These are phyloP conservation scores for Exophiala sp. DNA, from an alignment of 2,329 filamentous ascomycete species.

Conservation along the genomic window DNA sequence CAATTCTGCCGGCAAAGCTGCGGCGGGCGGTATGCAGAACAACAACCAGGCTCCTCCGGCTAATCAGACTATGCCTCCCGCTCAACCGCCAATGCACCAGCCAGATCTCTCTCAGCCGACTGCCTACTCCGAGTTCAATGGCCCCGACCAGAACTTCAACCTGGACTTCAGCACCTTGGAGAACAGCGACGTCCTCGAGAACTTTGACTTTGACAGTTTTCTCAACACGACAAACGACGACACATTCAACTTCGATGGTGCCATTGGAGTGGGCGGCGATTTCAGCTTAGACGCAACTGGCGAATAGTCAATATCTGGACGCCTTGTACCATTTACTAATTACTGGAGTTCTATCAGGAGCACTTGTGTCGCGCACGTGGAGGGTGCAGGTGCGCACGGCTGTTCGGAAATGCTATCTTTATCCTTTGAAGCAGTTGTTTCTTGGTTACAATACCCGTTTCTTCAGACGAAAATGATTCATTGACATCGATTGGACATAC, in stretches of 20 bases:
- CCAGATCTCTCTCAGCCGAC: constrained; percentile 25
- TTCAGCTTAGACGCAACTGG: constrained; percentile 25
- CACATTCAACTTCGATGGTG: constrained; percentile 40
- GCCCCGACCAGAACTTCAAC: constrained; percentile 25
- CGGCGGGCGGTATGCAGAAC: constrained; percentile 30
- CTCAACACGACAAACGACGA: constrained; percentile 51
- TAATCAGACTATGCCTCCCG: constrained; percentile 29
- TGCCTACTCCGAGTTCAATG: constrained; percentile 21
- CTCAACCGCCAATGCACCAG: constrained; percentile 28
- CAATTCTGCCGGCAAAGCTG: constrained; percentile 35
- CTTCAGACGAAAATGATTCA: constrained; percentile 25
- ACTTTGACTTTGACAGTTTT: constrained; percentile 63
- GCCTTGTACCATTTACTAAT: constrained; percentile 22
- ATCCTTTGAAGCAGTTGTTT: constrained; percentile 11
- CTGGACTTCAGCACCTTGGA: constrained; percentile 41
- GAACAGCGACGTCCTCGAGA: constrained; percentile 44
- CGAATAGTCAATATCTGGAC: constrained; percentile 13
- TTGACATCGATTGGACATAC: constrained; percentile 25
- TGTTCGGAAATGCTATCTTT: constrained; percentile 9
- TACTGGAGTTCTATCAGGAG: constrained; percentile 19
- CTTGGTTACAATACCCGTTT: constrained; percentile 25
- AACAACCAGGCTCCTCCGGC: constrained; percentile 36
- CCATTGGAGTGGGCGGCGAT: constrained; percentile 41
- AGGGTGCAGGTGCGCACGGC: constrained; percentile 10
- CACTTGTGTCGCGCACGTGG: constrained; percentile 13